Conservation (phyloP, 2,329 filamentous ascomycete genomes). For the Aspergillus quadricinctus region DNA sequence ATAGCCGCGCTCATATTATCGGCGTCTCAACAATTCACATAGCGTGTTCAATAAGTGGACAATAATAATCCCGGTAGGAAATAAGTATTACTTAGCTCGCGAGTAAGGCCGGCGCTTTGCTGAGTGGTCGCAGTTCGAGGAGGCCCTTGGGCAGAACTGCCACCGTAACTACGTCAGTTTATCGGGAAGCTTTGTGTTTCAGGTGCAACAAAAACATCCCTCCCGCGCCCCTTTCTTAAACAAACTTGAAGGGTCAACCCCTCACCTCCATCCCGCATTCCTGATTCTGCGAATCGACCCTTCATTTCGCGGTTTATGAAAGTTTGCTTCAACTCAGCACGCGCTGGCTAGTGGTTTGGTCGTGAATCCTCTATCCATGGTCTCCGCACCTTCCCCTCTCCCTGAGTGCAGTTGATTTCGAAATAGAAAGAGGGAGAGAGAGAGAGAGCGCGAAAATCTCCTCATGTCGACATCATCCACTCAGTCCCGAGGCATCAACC, state of each 20-base stretch:
- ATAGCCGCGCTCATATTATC: not conserved
- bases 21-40: not conserved
- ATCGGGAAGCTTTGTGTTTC: constrained; percentile 19
- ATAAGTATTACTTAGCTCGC: not conserved
- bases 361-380: constrained; percentile 27
- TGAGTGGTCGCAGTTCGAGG: too few species aligned
- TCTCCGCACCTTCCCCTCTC: constrained; percentile 24
- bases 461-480: constrained; percentile 47
- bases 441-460: constrained; percentile 16
- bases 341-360: constrained; percentile 22
- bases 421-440: not conserved
- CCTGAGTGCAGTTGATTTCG: constrained; percentile 20
- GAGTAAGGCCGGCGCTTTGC: not conserved
- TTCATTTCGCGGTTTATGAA: not conserved
- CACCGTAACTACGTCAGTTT: constrained; percentile 15
- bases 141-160: not conserved
- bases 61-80: not conserved
- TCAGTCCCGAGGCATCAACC: constrained; percentile 42
- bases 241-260: not conserved
- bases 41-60: not conserved
- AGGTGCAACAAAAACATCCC: constrained; percentile 15
- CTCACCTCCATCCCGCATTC: not conserved
- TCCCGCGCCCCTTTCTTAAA: constrained; percentile 6
- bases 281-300: not conserved
- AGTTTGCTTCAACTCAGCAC: constrained; percentile 7